Evolutionary conservation across 306 rosid genomes (phyloP), one percentile per base, ranked within the genome.

Genomic region (Medicago truncatula): DNA sequence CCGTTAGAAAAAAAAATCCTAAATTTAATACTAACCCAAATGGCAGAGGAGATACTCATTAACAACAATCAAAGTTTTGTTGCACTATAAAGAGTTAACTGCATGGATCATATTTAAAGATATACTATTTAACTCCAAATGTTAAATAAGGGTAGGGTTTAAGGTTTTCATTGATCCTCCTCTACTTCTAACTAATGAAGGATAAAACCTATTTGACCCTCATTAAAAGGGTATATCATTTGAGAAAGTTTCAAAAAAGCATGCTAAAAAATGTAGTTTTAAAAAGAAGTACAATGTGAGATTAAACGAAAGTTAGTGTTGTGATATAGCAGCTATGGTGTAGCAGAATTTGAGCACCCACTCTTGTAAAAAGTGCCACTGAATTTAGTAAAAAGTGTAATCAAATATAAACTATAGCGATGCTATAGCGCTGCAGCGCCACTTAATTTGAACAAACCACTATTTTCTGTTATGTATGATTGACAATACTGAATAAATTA

Each of bases 251-350:
- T 59, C 2, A 16, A 36, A 46, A 70, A 61, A 25, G 3, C 14
- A 17, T 53, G 41, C 46, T 60, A 34, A 52, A 44, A 20, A 60
- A 23, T 66, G 36, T 15, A 61, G 2, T 14, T 18, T 7, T 4
- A 9, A 67, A 67, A 73, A 18, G 31, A 69, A 62, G 31, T 38
- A 5, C 13, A 53, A 66, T 71, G 81, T n/a, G 59, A 38, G 59
- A 71, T 3, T 70, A 75, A 75, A 76, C 40, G 31, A 52, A 46
- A 77, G 34, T 12, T 38, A 59, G 8, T 13, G 36, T 21, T 59
- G 17, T 59, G 9, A 25, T 6, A 59, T 59, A 59, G 6, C 9
- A 31, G 39, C 17, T 25, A 7, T 59, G 28, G 38, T 16, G 4
- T 59, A 59, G 38, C 16, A 28, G 31, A 54, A 54, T 18, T 18